Percentiles rank a stretch among this genome's conserved stretches.
These are phyloP conservation scores for Pythium dissotocum DNA, from an alignment of 352 stramenopile genomes.

Conservation along the genomic window DNA sequence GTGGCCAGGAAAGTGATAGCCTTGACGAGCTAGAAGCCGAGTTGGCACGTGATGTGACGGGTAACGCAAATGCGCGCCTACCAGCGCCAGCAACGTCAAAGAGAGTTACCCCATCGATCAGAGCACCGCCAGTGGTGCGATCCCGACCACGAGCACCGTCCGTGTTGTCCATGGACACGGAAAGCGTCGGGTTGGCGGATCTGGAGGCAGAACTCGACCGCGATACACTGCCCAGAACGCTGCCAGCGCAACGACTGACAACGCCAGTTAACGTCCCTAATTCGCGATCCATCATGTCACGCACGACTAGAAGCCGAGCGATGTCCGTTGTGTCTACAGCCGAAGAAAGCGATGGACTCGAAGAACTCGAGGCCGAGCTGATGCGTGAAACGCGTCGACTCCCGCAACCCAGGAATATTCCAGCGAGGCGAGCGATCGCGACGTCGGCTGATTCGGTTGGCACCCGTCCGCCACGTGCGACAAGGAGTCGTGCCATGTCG, in stretches of 20 bases:
- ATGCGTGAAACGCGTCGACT: not conserved
- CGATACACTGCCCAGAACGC: not conserved
- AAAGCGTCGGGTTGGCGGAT: conserved; percentile 37
- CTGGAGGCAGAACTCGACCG: conserved; percentile 48
- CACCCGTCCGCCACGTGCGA: not conserved
- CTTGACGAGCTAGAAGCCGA: conserved; percentile 51
- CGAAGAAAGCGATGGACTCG: conserved; percentile 8
- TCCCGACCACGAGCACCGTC: not conserved
- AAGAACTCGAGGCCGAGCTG: conserved; percentile 17
- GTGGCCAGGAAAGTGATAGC: conserved; percentile 28
- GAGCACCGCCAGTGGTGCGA: not conserved
- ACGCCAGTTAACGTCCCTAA: not conserved
- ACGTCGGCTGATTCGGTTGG: not conserved
- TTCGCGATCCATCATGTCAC: not conserved
- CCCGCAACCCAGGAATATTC: not conserved
- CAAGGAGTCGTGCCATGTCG: not conserved
- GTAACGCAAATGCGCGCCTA: not conserved
- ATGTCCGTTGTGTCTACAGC: not conserved
- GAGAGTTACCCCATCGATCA: not conserved
- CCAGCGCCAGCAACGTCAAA: not conserved
- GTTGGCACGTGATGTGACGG: conserved; percentile 12
- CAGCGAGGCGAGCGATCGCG: not conserved
- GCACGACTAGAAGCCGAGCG: not conserved
- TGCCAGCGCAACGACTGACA: not conserved
- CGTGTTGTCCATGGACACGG: conserved; percentile 6